Conservation (phyloP, 176 grass and related monocot species). For the Aegilops longissima region DNA sequence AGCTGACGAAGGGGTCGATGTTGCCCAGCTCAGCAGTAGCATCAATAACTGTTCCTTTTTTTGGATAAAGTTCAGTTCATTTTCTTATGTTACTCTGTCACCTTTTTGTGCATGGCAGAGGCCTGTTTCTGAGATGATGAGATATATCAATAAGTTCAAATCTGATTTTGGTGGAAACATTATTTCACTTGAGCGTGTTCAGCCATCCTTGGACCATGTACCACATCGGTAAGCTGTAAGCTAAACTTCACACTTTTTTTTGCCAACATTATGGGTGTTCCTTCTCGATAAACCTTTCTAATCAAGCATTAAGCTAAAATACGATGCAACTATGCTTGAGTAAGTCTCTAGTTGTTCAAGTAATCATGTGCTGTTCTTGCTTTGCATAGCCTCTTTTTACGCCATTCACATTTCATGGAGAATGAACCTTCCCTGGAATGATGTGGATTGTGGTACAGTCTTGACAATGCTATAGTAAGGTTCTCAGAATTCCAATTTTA, state of each 20-base stretch:
- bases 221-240: slow-evolving; percentile 65
- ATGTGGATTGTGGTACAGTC: not conserved
- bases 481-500: not conserved
- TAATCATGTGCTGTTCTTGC: slow-evolving; percentile 7
- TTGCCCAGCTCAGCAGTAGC: slow-evolving; percentile 11
- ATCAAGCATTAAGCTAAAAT: not conserved
- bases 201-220: slow-evolving; percentile 94
- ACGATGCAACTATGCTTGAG: not conserved
- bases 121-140: slow-evolving; percentile 86
- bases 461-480: not conserved
- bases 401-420: not conserved
- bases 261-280: not conserved
- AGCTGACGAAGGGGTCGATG: slow-evolving; percentile 4
- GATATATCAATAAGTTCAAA: slow-evolving; percentile 97
- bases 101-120: slow-evolving; percentile 52
- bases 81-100: slow-evolving; percentile 30
- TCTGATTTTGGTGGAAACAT: slow-evolving; percentile 89
- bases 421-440: not conserved
- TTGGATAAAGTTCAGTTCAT: slow-evolving; percentile 1
- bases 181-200: slow-evolving; percentile 80
- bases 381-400: not conserved
- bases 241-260: not conserved
- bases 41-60: not conserved
- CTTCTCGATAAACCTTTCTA: not conserved
- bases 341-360: slow-evolving; percentile 2